Evolutionary conservation across 116 monocot genomes (phyloP), one percentile per base, ranked within the genome.

Genomic region (Zostera marina): DNA sequence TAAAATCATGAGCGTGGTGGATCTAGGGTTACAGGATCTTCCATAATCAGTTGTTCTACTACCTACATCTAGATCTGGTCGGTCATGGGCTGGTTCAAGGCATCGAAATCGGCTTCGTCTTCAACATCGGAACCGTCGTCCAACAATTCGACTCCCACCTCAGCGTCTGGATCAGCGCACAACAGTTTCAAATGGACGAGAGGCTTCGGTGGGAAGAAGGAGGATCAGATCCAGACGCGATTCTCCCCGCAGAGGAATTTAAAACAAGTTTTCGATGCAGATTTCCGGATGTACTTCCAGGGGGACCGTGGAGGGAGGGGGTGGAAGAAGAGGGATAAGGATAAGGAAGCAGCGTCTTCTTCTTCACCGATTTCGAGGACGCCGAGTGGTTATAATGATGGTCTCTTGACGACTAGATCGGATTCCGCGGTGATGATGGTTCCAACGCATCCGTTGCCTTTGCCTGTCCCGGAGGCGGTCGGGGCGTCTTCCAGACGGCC

Each of bases 401-500:
- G 3, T 49, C 42, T 39, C 32, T 2, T 32, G 38, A 23, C 47
- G 10, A 39, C 10, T 14, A 11, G 46, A 22, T 56, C 62, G 39
- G 10, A 46, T 39, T 45, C 63, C 14, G 56, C 63, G n/a, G 21
- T 48, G 39, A 12, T 45, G 47, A 53, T 57, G 21, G 32, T 32
- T 1, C 20, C 56, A 10, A 41, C 61, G 61, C 91, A 83, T 44
- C 86, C 82, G 58, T 72, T 77, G 25, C 91, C 32, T 2, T 5
- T 32, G 32, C 32, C 32, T 32, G 32, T 32, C 4, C 32, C 91
- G 61, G 22, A 19, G 32, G 47, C 61, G 16, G 55, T 14, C 25
- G 56, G 40, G 16, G 9, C 16, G 56, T 38, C 38, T 16, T n/a
- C 15, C 8, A 56, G 56, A 38, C 40, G 25, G 32, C 56, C 56